Evolutionary conservation across 1,284 basidiomycete genomes (phyloP), one percentile per base, ranked within the genome.

Genomic region (Pyrrhoderma lamaoense): DNA sequence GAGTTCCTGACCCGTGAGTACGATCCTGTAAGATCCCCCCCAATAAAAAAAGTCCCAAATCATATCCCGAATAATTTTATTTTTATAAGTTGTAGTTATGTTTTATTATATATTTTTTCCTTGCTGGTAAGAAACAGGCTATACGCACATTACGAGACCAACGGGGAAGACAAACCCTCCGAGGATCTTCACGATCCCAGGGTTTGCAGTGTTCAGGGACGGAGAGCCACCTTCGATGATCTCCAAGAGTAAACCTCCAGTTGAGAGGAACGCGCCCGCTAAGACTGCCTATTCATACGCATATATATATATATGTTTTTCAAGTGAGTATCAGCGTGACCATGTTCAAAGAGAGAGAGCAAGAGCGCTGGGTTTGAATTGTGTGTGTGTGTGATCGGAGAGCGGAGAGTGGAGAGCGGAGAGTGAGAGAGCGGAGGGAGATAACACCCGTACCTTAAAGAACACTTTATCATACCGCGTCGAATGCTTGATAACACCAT

Each of bases 101-200:
- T n/a, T n/a, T n/a, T n/a, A n/a, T n/a, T n/a, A n/a, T n/a, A n/a
- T n/a, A n/a, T n/a, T n/a, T n/a, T n/a, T n/a, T n/a, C n/a, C n/a
- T 5, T 11, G 11, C 11, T 31, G 5, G 27, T 31, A 5, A 31
- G 27, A 5, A 31, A 31, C 27, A 11, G 22, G 34, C 47, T 40
- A 27, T 25, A 62, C 72, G 56, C 60, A 85, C 83, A 86, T 86
- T 54, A 83, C 79, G 68, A 86, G 77, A 60, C 83, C 84, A 2
- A 84, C 80, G 5, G 84, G 84, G 64, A 86, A 86, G 22, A 85
- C 79, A 40, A 84, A 75, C 7, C 80, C 83, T 18, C 74, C 74
- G 2, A 86, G 62, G 22, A 85, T 61, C 60, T 82, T 85, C 50
- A 83, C 76, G 16, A 87, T 66, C 11, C 84, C 84, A 1, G 83